Evolutionary conservation across 768 basidiomycete genomes (phyloP).

Genomic region (Hortiboletus campestris): DNA sequence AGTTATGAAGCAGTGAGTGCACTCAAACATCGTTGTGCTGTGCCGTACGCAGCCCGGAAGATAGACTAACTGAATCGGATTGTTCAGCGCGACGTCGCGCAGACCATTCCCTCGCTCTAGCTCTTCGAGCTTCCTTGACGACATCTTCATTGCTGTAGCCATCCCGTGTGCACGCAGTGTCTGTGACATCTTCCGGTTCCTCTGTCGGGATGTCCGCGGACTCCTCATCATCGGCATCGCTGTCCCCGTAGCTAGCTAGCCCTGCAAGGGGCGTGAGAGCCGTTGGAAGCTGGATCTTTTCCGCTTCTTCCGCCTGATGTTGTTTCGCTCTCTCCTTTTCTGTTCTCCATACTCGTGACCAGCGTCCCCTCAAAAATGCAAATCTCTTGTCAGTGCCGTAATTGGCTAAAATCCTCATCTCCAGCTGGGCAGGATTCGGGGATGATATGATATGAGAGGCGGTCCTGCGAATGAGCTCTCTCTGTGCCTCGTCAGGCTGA

Average conservation of each 20-base stretch:
- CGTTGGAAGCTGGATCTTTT: conserved; percentile 11
- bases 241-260: conserved; percentile 59
- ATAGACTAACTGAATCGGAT: conserved; percentile 4
- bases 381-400: conserved; percentile 77
- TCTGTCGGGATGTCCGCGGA: conserved; percentile 25
- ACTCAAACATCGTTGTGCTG: neutral
- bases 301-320: conserved; percentile 22
- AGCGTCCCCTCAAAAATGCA: conserved; percentile 77
- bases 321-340: conserved; percentile 48
- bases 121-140: conserved; percentile 46
- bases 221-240: conserved; percentile 42
- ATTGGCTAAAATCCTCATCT: conserved; percentile 87
- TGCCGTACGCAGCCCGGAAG: neutral
- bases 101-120: conserved; percentile 57
- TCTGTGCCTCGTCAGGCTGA: conserved; percentile 60
- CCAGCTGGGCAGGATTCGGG: conserved; percentile 76
- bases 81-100: conserved; percentile 43
- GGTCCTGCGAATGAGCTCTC: conserved; percentile 71
- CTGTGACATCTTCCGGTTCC: neutral
- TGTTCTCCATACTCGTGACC: conserved; percentile 61
- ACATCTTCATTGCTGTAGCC: conserved; percentile 13
- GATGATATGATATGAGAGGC: conserved; percentile 66
- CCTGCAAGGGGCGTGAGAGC: conserved; percentile 41
- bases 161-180: neutral
- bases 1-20: neutral